Base-by-base conservation (phyloP, 257 asterid genomes). In the Nicotiana tomentosiformis region DNA sequence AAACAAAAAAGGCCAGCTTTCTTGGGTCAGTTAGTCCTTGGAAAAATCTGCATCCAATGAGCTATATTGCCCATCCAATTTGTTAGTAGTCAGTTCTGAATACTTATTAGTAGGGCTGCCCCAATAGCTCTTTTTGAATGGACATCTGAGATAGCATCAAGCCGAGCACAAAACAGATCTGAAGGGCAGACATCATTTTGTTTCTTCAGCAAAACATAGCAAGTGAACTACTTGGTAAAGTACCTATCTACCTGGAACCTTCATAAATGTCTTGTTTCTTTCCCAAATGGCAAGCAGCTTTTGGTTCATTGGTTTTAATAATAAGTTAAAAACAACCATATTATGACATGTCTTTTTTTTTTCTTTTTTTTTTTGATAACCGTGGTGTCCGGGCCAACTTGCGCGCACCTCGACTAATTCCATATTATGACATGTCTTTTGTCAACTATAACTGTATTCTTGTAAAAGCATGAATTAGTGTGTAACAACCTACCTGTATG, bases 211-310 rank as follows among this genome's bases (percentile, higher is more conserved):
- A 72, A 85, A 87, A 89, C 94, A 90, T 84, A 87, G 74, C 92
- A 88, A 82, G 89, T 91, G 91, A 77, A 82, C 64, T 84, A 80
- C 85, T 66, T 49, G 82, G 82, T 81, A 67, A 68, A 78, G 90
- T 85, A 55, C 58, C 89, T 66, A 68, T 89, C 91, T 62, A 57
- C 80, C 58, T 80, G 84, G 66, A 81, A 82, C 30, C 77, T 84
- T 78, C 85, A 82, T 78, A 76, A 84, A 85, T 93, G 90, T 74
- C 87, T 46, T 79, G 74, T 86, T 83, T 84, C 85, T 77, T 77
- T 74, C 57, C 61, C 18, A 62, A 18, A 23, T 60, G 74, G 4
- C 83, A 23, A 39, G 5, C 65, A 76, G 10, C 46, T 18, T 12
- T 74, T 74, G 77, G 29, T 35, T 17, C 57, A 39, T 69, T n/a